Evolutionary conservation across 1,139 yeast genomes (phyloP), one percentile per base, ranked within the genome.

Genomic region (Suhomyces coccinellae): DNA sequence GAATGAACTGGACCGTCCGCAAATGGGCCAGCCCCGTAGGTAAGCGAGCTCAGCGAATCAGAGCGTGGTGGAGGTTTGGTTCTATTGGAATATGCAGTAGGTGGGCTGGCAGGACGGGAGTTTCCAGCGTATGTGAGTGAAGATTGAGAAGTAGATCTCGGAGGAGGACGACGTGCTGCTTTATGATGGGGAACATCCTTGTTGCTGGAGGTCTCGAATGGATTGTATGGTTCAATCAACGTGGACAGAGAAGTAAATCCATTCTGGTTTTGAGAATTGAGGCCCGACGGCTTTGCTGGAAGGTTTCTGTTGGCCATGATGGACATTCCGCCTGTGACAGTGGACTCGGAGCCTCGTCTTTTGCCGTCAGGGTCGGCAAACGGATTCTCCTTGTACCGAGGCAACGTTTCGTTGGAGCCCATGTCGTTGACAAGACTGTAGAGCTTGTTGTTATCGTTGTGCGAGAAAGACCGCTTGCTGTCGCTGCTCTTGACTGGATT

Each of bases 371-470:
- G 36, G 32, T 45, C 48, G 1, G 40, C 29, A 22, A 45, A 45
- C 10, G 48, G 48, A 26, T 44, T 40, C 13, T 36, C 31, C 9
- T 26, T 31, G 11, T 34, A 26, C 14, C 35, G 35, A 3, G 38
- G 35, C 26, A 46, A 33, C 12, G 47, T 40, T 10, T 46, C 49
- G 17, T 37, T 27, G 10, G 49, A 40, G 8, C 24, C 26, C 4
- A 30, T 34, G 11, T 29, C 40, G 27, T 22, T 13, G 22, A 46
- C 47, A 26, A 43, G 27, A 16, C 37, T 33, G 37, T 48, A 38
- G 36, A 48, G 48, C 36, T 50, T 50, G n/a, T 29, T 33, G 40
- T 50, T 50, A 24, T 50, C 53, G 17, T 47, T 47, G 36, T 47
- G 33, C 30, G 33, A 17, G 26, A 37, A 36, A 6, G 27, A 27